These are phyloP conservation scores for Cymbopogon citratus DNA, from an alignment of 176 grass and related monocot species.

Conservation along the genomic window DNA sequence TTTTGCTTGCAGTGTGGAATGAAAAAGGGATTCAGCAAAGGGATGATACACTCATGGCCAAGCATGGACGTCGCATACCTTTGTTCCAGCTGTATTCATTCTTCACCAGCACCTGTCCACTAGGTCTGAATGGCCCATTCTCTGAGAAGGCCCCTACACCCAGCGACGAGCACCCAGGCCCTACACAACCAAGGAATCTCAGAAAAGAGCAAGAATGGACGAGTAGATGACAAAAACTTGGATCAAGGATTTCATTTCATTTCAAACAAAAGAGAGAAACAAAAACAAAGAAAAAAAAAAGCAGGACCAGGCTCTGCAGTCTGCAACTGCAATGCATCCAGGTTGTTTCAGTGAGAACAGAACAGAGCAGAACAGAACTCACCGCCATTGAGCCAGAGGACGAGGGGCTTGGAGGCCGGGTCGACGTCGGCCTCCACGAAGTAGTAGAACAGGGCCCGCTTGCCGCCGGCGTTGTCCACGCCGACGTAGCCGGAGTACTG, in stretches of 20 bases:
- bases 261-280: too few species aligned
- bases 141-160: constrained; percentile 99
- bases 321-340: neutral
- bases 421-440: constrained; percentile 85
- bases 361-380: neutral
- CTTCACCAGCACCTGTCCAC: constrained; percentile 58
- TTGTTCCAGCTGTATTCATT: constrained; percentile 99
- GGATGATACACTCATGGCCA: constrained; percentile 18
- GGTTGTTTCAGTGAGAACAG: neutral
- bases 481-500: constrained; percentile 86
- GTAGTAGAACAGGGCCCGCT: constrained; percentile 95
- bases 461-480: constrained; percentile 48
- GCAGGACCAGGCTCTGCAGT: neutral
- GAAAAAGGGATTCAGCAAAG: neutral
- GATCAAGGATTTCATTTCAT: neutral
- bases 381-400: constrained; percentile 99
- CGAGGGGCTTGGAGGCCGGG: constrained; percentile 69
- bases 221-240: neutral
- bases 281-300: too few species aligned
- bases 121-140: constrained; percentile 96
- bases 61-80: constrained; percentile 45
- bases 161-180: constrained; percentile 95
- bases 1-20: neutral
- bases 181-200: constrained; percentile 32
- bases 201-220: constrained; percentile 1